phyloP scores from a whole-genome alignment of 2,329 filamentous ascomycete species.

The Cercospora nicotianae region DNA sequence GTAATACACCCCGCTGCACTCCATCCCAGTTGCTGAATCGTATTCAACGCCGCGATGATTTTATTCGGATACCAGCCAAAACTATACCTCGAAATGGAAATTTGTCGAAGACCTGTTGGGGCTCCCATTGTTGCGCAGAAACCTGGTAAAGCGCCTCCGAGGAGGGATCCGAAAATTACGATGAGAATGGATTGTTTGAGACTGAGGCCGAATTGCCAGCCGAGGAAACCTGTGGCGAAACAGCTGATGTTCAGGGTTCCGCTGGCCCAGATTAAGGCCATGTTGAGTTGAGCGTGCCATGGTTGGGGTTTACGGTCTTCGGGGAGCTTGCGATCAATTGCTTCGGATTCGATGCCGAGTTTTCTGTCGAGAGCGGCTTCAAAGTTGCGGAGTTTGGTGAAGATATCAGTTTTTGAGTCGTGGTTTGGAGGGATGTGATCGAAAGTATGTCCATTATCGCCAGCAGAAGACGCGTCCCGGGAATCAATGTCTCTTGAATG shows the following conservation, averaged over 20 bases:
- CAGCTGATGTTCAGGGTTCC: conserved; percentile 41
- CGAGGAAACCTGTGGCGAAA: conserved; percentile 47
- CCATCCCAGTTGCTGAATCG: conserved; percentile 49
- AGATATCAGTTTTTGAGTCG: conserved; percentile 33
- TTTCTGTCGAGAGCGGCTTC: conserved; percentile 49
- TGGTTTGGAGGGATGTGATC: background rate
- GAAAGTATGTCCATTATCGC: background rate
- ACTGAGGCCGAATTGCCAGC: conserved; percentile 51
- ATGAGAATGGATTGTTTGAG: conserved; percentile 43
- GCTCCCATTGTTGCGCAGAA: conserved; percentile 40
- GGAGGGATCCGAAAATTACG: conserved; percentile 36
- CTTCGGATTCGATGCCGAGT: conserved; percentile 51
- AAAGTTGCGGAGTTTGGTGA: conserved; percentile 38
- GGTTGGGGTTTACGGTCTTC: conserved; percentile 48
- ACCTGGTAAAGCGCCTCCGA: conserved; percentile 37
- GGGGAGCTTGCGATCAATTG: conserved; percentile 48
- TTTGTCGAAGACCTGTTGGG: conserved; percentile 45
- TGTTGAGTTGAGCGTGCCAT: conserved; percentile 39
- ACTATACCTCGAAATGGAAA: conserved; percentile 48
- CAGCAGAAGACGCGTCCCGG: conserved; percentile 15
- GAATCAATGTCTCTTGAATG: conserved; percentile 27
- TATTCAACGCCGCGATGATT: conserved; percentile 50
- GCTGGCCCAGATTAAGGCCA: conserved; percentile 39
- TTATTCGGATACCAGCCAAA: conserved; percentile 55
- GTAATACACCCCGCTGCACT: conserved; percentile 46